Evolutionary conservation across 2,329 filamentous ascomycete genomes (phyloP).

Genomic region (Cladophialophora yegresii): DNA sequence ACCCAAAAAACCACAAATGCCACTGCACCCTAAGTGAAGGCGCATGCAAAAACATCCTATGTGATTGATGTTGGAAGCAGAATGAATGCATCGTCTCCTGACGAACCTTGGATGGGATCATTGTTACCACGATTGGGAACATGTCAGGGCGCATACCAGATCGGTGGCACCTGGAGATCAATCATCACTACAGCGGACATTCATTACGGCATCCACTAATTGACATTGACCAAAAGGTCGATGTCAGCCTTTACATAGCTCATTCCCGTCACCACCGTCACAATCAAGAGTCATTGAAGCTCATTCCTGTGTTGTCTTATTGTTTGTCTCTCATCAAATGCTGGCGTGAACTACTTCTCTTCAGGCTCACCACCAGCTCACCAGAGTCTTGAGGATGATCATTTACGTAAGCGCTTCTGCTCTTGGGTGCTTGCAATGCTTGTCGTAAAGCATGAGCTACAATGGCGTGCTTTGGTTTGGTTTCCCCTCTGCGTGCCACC

Average conservation of each 20-base stretch:
- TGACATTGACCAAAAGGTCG: not conserved
- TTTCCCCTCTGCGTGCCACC: not conserved
- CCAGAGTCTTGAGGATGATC: not conserved
- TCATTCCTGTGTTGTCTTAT: not conserved
- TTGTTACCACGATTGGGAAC: not conserved
- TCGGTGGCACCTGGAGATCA: not conserved
- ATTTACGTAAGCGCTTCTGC: not conserved
- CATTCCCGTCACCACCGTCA: too few relatives aligned
- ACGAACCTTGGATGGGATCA: conserved; percentile 2
- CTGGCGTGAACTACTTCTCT: not conserved
- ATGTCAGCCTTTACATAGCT: not conserved
- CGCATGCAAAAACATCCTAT: conserved; percentile 2
- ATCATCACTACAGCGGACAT: not conserved
- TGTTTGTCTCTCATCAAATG: not conserved
- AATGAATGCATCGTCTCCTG: not conserved
- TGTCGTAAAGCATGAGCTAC: not conserved
- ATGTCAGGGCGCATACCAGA: not conserved
- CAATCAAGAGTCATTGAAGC: not conserved
- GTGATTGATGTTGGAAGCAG: conserved; percentile 1
- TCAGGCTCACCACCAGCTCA: not conserved
- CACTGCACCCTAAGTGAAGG: not conserved
- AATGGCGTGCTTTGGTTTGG: not conserved
- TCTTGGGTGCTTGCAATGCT: not conserved
- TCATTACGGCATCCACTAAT: conserved; percentile 2
- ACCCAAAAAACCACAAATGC: not conserved